Conservation (phyloP, 139 green algal genomes). For the Chlorella sp. region DNA sequence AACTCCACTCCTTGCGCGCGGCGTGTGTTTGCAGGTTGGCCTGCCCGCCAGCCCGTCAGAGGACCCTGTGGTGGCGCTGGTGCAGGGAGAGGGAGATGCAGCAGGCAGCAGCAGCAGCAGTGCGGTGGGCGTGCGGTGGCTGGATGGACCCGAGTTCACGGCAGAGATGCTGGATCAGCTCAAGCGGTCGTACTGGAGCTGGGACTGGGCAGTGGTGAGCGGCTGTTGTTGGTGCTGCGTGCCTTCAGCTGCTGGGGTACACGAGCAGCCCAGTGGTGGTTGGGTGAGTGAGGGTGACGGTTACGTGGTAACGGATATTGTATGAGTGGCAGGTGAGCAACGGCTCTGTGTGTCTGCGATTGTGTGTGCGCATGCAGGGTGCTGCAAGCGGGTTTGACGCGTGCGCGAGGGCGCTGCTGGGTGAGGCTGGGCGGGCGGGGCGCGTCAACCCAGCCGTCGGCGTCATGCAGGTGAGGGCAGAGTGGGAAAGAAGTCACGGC, state of each 20-base stretch:
- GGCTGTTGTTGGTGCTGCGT: too few species aligned
- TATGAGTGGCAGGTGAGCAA: too few species aligned
- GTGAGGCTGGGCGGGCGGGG: conserved; percentile 15
- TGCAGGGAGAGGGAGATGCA: background rate
- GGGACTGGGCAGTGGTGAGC: conserved; percentile 28
- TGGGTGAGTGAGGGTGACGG: too few species aligned
- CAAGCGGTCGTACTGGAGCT: conserved; percentile 33
- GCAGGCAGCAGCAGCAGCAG: conserved; percentile 4
- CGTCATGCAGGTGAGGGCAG: conserved; percentile 14
- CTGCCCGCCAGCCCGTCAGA: background rate
- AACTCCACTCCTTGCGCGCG: background rate
- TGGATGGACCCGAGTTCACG: conserved; percentile 6
- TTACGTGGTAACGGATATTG: too few species aligned
- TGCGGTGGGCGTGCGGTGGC: conserved; percentile 12
- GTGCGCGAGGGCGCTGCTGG: conserved; percentile 17
- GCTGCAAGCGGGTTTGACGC: conserved; percentile 20
- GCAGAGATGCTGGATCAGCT: conserved; percentile 24
- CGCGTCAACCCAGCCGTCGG: conserved; percentile 18
- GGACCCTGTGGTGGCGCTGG: background rate
- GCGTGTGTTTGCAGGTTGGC: background rate
- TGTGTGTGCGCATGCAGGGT: conserved; percentile 5
- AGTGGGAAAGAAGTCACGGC: too few species aligned
- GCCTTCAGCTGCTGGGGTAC: too few species aligned
- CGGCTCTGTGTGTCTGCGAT: too few species aligned
- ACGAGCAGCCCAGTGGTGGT: too few species aligned